Conservation (phyloP, 2,329 filamentous ascomycete species). For the Colletotrichum abscissum region DNA sequence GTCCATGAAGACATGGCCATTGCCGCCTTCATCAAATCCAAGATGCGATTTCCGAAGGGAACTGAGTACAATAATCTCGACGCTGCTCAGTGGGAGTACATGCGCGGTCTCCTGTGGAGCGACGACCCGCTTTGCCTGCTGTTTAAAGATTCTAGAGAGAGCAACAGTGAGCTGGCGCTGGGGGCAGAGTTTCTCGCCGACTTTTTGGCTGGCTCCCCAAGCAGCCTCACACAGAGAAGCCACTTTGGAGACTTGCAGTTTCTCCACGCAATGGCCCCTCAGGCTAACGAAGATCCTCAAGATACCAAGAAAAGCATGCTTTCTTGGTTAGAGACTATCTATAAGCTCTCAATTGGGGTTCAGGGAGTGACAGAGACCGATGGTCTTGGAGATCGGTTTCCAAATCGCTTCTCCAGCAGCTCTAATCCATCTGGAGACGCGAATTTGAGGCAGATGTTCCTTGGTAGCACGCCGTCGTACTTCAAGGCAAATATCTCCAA, state of each 20-base stretch:
- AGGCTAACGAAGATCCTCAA: constrained; percentile 15
- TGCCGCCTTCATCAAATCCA: background rate
- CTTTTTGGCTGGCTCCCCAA: background rate
- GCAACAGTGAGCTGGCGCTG: background rate
- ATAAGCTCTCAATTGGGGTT: constrained; percentile 29
- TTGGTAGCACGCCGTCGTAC: too few species aligned
- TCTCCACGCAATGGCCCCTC: background rate
- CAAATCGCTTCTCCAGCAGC: too few species aligned
- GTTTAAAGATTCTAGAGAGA: constrained; percentile 13
- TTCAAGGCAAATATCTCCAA: too few species aligned
- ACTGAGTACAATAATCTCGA: background rate
- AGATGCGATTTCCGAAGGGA: background rate
- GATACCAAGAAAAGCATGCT: constrained; percentile 21
- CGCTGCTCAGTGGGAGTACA: constrained; percentile 17
- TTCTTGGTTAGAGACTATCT: constrained; percentile 30
- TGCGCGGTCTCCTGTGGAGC: constrained; percentile 32
- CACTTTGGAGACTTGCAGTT: constrained; percentile 4
- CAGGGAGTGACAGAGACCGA: too few species aligned
- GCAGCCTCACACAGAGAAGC: background rate
- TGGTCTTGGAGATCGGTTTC: too few species aligned
- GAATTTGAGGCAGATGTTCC: too few species aligned
- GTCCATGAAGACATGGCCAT: background rate
- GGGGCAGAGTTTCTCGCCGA: background rate
- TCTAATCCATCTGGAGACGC: too few species aligned
- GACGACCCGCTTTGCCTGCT: constrained; percentile 29